Evolutionary conservation across 1,284 basidiomycete species (phyloP), one percentile per base, ranked within the genome.

Genomic region (Abortiporus biennis): DNA sequence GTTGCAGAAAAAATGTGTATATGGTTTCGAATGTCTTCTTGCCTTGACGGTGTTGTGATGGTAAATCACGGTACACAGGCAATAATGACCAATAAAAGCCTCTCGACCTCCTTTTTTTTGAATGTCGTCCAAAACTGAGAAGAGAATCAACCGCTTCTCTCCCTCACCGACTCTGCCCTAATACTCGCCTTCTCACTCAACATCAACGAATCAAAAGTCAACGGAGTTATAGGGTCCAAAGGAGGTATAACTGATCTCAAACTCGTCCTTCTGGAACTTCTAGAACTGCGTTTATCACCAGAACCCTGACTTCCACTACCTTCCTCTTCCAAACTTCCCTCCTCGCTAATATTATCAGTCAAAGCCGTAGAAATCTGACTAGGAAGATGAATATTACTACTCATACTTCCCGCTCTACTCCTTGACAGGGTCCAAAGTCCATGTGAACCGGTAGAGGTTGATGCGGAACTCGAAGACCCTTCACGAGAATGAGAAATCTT

Each of bases 361-460:
- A n/a, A n/a, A n/a, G n/a, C n/a, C n/a, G n/a, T n/a, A n/a, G n/a
- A n/a, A n/a, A n/a, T n/a, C n/a, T n/a, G n/a, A 13, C 16, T 30
- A 33, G 41, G 33, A 24, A 36, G 34, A 19, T 16, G 9, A 15
- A 37, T 20, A 6, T 24, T 37, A 16, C 17, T 30, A 9, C 9
- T n/a, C 19, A 43, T 21, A 30, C 41, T 43, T 24, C 41, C 41
- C 8, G 41, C 41, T 9, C 41, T 17, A 20, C 9, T n/a, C n/a
- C 27, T 29, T n/a, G 27, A 8, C n/a, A n/a, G n/a, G 9, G 9
- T n/a, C n/a, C 27, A n/a, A n/a, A 29, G 27, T 9, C n/a, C 9
- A 29, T 29, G 27, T n/a, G 27, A 29, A 9, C 27, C 27, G 9
- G 27, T 29, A 29, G n/a, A 9, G n/a, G 27, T 8, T 8, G 27